phyloP scores from a whole-genome alignment of 1,284 basidiomycete species.

The Rhodofomes roseus region DNA sequence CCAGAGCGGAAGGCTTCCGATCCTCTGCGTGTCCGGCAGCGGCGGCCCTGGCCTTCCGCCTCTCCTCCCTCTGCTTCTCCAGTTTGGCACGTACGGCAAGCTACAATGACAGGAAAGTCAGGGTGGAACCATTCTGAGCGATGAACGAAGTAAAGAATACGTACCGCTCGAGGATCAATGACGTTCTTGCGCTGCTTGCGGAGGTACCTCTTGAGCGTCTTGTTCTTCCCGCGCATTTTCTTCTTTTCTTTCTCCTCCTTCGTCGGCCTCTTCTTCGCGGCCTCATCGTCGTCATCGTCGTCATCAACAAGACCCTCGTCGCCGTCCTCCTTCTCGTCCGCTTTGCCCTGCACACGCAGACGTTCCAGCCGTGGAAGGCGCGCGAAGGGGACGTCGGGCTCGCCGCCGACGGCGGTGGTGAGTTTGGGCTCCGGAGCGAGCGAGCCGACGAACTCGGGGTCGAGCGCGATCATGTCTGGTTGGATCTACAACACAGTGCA shows the following conservation, averaged over 20 bases:
- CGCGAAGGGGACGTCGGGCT: constrained; percentile 59
- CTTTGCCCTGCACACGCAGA: constrained; percentile 66
- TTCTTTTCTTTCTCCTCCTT: constrained; percentile 65
- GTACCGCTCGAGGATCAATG: constrained; percentile 80
- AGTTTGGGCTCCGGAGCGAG: constrained; percentile 61
- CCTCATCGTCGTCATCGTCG: constrained; percentile 30
- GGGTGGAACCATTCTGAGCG: constrained; percentile 4
- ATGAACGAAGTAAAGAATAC: constrained; percentile 24
- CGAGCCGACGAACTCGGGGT: constrained; percentile 80
- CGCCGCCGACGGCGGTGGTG: constrained; percentile 51
- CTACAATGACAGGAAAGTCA: constrained; percentile 30
- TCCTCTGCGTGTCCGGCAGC: constrained; percentile 37
- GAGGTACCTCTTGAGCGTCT: constrained; percentile 80
- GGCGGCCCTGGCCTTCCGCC: constrained; percentile 39
- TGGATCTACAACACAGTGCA: constrained; percentile 55
- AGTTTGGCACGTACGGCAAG: constrained; percentile 67
- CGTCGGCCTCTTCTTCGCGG: constrained; percentile 19
- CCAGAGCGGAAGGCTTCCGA: constrained; percentile 58
- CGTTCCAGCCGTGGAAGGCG: constrained; percentile 73
- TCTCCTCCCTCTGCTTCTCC: constrained; percentile 59
- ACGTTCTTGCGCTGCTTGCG: constrained; percentile 92
- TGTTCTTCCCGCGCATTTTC: constrained; percentile 83
- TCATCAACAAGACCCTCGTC: constrained; percentile 29
- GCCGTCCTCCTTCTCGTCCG: constrained; percentile 59
- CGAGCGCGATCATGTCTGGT: constrained; percentile 91